Conservation (phyloP, 1,284 basidiomycete species). For the Somion occarium region DNA sequence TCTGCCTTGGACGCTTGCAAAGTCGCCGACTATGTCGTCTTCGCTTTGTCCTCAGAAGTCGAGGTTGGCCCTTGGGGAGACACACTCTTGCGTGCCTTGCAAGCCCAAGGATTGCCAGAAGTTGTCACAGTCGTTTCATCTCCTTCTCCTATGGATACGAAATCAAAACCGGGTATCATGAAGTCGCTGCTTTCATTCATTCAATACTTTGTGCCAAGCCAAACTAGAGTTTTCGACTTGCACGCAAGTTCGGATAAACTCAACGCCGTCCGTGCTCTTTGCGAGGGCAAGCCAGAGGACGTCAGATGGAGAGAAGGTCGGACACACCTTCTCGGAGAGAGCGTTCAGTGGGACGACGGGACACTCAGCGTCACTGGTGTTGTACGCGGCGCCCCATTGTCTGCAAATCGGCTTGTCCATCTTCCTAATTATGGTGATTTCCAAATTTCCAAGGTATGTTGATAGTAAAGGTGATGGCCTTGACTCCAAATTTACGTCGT, state of each 20-base stretch:
- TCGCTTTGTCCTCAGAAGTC: conserved; percentile 75
- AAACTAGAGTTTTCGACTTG: conserved; percentile 63
- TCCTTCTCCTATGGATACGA: conserved; percentile 45
- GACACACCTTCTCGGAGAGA: conserved; percentile 77
- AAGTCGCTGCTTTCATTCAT: conserved; percentile 92
- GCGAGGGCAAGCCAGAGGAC: conserved; percentile 75
- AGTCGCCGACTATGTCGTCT: conserved; percentile 88
- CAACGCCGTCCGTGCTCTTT: conserved; percentile 68
- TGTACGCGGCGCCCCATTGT: conserved; percentile 76
- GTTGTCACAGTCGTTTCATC: conserved; percentile 61
- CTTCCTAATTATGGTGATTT: conserved; percentile 89
- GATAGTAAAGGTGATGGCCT: conserved; percentile 1
- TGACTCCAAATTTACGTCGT: not conserved
- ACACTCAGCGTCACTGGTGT: conserved; percentile 77
- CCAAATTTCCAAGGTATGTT: conserved; percentile 70
- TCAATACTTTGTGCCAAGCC: conserved; percentile 91
- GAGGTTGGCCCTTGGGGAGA: conserved; percentile 91
- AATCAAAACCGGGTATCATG: conserved; percentile 60
- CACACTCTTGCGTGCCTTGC: conserved; percentile 81
- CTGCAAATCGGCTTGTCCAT: conserved; percentile 85
- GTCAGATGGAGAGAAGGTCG: conserved; percentile 83
- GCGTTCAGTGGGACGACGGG: conserved; percentile 54
- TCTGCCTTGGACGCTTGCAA: conserved; percentile 84
- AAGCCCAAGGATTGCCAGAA: conserved; percentile 76
- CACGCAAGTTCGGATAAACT: conserved; percentile 61